These are phyloP conservation scores for Pinus taeda DNA, from an alignment of 75 land plant genomes.

Conservation along the genomic window DNA sequence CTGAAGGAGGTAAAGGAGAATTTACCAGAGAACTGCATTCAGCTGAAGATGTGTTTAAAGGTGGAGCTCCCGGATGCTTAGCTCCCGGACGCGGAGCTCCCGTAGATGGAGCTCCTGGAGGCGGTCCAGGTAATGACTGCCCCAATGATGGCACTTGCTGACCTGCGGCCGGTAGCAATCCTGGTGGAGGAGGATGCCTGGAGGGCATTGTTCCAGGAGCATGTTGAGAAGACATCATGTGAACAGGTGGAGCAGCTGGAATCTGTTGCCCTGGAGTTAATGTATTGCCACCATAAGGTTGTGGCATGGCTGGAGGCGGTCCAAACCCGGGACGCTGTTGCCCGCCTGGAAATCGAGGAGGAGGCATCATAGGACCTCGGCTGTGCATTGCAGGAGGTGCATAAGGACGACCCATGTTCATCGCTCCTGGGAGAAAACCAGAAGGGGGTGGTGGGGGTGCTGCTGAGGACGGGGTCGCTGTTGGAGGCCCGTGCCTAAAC, in stretches of 20 bases:
- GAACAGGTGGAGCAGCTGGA: conserved; percentile 3
- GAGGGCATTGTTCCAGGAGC: background rate
- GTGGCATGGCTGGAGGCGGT: conserved; percentile 9
- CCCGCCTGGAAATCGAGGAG: background rate
- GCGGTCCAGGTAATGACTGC: conserved; percentile 3
- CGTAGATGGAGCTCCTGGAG: background rate
- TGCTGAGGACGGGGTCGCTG: background rate
- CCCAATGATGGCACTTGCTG: background rate
- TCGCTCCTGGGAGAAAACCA: background rate
- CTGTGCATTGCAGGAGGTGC: conserved; percentile 6
- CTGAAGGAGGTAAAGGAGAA: background rate
- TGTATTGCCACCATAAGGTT: background rate
- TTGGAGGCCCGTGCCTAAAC: conserved; percentile 31
- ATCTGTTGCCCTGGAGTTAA: background rate
- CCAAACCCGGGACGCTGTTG: conserved; percentile 4
- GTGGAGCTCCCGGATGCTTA: background rate
- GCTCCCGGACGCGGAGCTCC: background rate
- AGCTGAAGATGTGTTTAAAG: background rate
- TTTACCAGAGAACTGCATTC: background rate
- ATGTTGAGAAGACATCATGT: conserved; percentile 7
- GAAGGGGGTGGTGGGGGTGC: background rate
- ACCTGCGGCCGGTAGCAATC: background rate
- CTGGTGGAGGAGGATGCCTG: conserved; percentile 1
- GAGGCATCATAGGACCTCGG: conserved; percentile 6
- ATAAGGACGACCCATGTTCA: conserved; percentile 17